These are phyloP conservation scores for Bruguiera sexangula DNA, from an alignment of 345 rosid genomes.

Conservation along the genomic window DNA sequence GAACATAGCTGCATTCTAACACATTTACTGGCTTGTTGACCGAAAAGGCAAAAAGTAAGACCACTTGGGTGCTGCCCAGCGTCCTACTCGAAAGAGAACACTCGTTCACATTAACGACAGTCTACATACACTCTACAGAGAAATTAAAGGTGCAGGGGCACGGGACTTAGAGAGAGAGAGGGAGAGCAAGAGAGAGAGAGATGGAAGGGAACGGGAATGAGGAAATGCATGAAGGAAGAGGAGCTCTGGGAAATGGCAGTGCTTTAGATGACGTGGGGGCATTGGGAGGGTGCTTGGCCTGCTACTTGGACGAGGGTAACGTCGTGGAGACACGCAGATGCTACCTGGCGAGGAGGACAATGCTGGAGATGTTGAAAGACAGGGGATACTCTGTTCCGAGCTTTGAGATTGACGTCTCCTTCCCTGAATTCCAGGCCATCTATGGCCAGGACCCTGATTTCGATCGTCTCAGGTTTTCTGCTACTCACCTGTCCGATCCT, in stretches of 20 bases:
- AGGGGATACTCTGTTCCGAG: conserved; percentile 63
- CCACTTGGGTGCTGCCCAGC: too few relatives aligned
- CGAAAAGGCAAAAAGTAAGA: too few relatives aligned
- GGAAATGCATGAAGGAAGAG: background rate
- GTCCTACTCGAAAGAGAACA: too few relatives aligned
- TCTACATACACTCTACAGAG: too few relatives aligned
- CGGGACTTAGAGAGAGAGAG: background rate
- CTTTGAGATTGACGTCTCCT: conserved; percentile 64
- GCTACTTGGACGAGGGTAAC: conserved; percentile 54
- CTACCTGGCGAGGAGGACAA: conserved; percentile 64
- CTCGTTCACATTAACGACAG: too few relatives aligned
- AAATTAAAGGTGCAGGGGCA: background rate
- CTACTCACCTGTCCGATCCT: conserved; percentile 46
- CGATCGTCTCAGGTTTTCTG: conserved; percentile 61
- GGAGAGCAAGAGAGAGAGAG: background rate
- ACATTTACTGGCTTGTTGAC: too few relatives aligned
- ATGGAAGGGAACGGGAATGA: conserved; percentile 9
- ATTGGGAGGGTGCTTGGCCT: conserved; percentile 42
- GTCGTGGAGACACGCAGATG: conserved; percentile 61
- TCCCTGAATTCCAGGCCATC: conserved; percentile 55
- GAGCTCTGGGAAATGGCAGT: conserved; percentile 1
- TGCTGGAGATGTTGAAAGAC: conserved; percentile 77
- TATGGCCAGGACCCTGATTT: conserved; percentile 54
- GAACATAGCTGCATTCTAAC: too few relatives aligned
- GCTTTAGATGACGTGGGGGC: conserved; percentile 7